Conservation (phyloP, 192 early-diverging fungal genomes). For the Coemansia sp. region DNA sequence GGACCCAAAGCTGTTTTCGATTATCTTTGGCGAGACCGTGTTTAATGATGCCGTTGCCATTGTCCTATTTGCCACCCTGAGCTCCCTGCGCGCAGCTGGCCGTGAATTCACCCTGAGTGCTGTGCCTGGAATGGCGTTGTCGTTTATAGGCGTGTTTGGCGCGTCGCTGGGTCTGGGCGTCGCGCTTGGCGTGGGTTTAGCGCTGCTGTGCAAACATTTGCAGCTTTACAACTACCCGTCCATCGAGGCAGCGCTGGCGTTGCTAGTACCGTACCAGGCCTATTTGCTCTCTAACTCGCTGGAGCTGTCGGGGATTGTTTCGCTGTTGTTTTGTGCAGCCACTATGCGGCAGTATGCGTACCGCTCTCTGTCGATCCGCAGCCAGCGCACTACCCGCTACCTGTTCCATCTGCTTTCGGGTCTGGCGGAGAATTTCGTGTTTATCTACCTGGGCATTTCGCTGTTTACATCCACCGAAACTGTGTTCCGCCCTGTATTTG, state of each 20-base stretch:
- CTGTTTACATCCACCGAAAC: conserved; percentile 80
- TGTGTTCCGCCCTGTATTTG: conserved; percentile 72
- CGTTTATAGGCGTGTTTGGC: conserved; percentile 80
- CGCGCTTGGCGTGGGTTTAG: conserved; percentile 68
- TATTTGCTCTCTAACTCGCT: conserved; percentile 89
- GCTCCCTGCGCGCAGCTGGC: conserved; percentile 63
- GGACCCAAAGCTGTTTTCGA: conserved; percentile 90
- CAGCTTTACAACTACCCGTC: conserved; percentile 77
- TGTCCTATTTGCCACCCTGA: conserved; percentile 87
- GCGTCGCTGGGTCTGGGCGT: conserved; percentile 83
- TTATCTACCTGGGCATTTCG: conserved; percentile 92
- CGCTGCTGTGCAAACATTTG: conserved; percentile 87
- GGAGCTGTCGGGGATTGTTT: conserved; percentile 90
- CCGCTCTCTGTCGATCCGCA: conserved; percentile 77
- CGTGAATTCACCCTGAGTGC: conserved; percentile 66
- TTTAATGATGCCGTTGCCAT: conserved; percentile 98
- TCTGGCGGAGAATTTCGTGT: conserved; percentile 95
- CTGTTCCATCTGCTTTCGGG: conserved; percentile 92
- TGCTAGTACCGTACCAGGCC: conserved; percentile 84
- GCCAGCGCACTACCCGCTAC: conserved; percentile 80
- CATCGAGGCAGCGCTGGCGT: conserved; percentile 84
- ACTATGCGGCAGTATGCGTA: conserved; percentile 92
- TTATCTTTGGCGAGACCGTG: conserved; percentile 94
- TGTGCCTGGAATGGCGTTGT: conserved; percentile 59
- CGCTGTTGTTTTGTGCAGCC: conserved; percentile 89